phyloP scores from a whole-genome alignment of 495 filamentous ascomycete species.

The Cercophora scortea region DNA sequence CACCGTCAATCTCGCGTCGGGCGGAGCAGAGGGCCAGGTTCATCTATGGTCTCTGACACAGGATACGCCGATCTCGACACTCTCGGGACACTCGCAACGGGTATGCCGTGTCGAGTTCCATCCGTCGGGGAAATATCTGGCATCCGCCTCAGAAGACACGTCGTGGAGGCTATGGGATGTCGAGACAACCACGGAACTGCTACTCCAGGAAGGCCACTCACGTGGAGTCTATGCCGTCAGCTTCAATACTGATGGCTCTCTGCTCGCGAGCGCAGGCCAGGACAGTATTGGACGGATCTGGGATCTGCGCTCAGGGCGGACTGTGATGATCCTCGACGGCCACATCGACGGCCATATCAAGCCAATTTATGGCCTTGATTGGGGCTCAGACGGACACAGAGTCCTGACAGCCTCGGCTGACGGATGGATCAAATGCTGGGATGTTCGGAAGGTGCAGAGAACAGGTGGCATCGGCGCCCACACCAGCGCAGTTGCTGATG shows the following conservation, averaged over 20 bases:
- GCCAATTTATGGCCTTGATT: constrained; percentile 87
- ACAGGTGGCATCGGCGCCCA: constrained; percentile 85
- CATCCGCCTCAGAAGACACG: constrained; percentile 90
- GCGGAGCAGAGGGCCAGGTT: constrained; percentile 82
- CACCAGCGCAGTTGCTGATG: constrained; percentile 81
- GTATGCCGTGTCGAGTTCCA: constrained; percentile 93
- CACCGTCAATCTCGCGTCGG: constrained; percentile 78
- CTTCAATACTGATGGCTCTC: constrained; percentile 84
- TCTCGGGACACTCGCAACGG: constrained; percentile 77
- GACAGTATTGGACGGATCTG: constrained; percentile 94
- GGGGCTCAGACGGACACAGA: constrained; percentile 83
- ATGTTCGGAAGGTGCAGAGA: constrained; percentile 78
- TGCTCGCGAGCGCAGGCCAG: constrained; percentile 81
- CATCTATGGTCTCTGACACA: constrained; percentile 84
- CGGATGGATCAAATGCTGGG: constrained; percentile 97
- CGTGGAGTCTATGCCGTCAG: constrained; percentile 81
- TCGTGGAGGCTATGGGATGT: constrained; percentile 98
- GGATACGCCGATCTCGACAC: constrained; percentile 73
- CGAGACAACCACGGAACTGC: constrained; percentile 69
- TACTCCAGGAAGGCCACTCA: constrained; percentile 91
- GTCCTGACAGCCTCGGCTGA: constrained; percentile 87
- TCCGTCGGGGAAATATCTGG: constrained; percentile 81
- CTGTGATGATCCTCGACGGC: constrained; percentile 87
- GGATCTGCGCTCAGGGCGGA: constrained; percentile 91
- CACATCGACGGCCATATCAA: constrained; percentile 82